These are phyloP conservation scores for Sporothrix phasma DNA, from an alignment of 2,329 filamentous ascomycete species.

Conservation along the genomic window DNA sequence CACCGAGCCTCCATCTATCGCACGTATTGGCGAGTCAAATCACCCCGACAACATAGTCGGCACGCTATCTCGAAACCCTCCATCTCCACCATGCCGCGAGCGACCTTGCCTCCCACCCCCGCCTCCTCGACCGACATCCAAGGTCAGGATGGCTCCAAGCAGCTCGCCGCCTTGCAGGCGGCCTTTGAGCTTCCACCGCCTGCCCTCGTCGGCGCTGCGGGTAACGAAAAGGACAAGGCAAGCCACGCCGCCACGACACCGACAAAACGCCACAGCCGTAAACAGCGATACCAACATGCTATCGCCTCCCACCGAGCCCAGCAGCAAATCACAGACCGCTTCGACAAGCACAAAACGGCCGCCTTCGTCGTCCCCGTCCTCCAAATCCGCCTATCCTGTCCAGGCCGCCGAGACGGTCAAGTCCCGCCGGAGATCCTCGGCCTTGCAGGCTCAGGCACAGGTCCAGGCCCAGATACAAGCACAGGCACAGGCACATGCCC, in stretches of 20 bases:
- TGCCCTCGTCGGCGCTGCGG: conserved; percentile 44
- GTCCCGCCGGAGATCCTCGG: conserved; percentile 39
- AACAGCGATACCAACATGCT: conserved; percentile 28
- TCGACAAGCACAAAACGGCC: neutral
- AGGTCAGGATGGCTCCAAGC: conserved; percentile 55
- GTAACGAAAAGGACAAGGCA: neutral
- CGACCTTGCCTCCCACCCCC: conserved; percentile 62
- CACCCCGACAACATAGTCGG: no score
- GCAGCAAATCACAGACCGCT: neutral
- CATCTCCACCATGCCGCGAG: conserved; percentile 48
- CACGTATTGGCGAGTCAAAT: neutral
- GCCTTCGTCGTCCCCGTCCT: neutral
- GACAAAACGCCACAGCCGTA: neutral
- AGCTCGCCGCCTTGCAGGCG: conserved; percentile 52
- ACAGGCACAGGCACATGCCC: neutral
- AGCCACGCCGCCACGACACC: conserved; percentile 23
- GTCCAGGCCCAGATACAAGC: neutral
- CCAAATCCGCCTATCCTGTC: conserved; percentile 14
- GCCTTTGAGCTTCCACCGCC: conserved; percentile 70
- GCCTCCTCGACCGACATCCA: conserved; percentile 71
- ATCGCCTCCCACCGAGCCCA: conserved; percentile 22
- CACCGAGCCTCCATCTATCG: neutral
- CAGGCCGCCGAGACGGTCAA: conserved; percentile 38
- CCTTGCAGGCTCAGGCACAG: conserved; percentile 18
- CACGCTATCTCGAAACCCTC: neutral